Base-by-base conservation (phyloP, 2,329 filamentous ascomycete species). In the Macroventuria anomochaeta region DNA sequence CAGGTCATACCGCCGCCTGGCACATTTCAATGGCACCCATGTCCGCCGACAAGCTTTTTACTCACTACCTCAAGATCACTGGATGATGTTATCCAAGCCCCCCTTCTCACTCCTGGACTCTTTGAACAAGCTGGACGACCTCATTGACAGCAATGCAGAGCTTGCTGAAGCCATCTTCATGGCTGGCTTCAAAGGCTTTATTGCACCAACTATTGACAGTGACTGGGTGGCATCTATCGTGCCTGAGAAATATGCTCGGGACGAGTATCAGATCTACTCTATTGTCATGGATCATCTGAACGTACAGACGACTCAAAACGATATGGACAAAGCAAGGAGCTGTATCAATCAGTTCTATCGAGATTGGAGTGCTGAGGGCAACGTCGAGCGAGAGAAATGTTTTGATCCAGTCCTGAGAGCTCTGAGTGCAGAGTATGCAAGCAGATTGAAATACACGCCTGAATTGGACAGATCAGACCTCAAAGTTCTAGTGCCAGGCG, bases 331-430 rank as follows among this genome's bases (percentile, higher is more conserved):
- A 76, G 93, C 93, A 2, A 85, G 92, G 58, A 96, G 91, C 67
- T 97, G 93, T 1, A 82, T 99, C 44, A 87, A 93, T 10, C 95
- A 99, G 70, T 90, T 97, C 72, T 97, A 93, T 75, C 87, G 95
- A 13, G 95, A 99, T 74, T 99, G 96, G 95, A 91, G 90, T 20
- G 83, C 80, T 1, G 92, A 90, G 66, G 95, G 93, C 0, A 79
- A 78, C 2, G 70, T 74, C 0, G 96, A 99, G 78, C 81, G 95
- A 32, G 80, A 85, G n/a, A 85, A 85, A 3, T 91, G 89, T 68
- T 96, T 95, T 69, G 83, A 80, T 0, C 91, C 90, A 0, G 83
- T 97, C 6, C 76, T 96, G 54, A 69, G 75, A 15, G 87, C 86
- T 20, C 79, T 99, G 13, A 77, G 81, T 7, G 71, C 73, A 8